Conservation (phyloP, 2,329 filamentous ascomycete species). For the Arthrinium puccinioides region DNA sequence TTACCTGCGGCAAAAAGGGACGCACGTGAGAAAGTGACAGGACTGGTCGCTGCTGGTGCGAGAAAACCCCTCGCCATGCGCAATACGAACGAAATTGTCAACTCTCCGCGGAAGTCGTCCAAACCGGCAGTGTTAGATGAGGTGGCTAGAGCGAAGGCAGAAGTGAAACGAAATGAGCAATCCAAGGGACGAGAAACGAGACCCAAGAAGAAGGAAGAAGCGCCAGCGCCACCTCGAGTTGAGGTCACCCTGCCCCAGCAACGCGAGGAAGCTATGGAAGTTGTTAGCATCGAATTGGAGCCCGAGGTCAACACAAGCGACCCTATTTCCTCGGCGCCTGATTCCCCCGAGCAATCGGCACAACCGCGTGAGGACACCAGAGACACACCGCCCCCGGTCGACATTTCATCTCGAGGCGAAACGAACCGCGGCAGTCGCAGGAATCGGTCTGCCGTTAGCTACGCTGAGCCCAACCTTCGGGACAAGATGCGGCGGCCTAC, state of each 20-base stretch:
- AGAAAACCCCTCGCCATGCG: constrained; percentile 48
- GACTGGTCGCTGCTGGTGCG: constrained; percentile 17
- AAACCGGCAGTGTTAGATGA: constrained; percentile 29
- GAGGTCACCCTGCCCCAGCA: constrained; percentile 18
- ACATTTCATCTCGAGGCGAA: constrained; percentile 48
- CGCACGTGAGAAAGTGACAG: no score
- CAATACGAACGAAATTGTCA: constrained; percentile 52
- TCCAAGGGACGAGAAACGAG: constrained; percentile 9
- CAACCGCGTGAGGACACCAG: constrained; percentile 24
- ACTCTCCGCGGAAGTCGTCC: constrained; percentile 47
- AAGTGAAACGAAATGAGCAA: constrained; percentile 16
- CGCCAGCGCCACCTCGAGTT: constrained; percentile 12
- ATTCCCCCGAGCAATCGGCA: constrained; percentile 38
- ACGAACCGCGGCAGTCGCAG: constrained; percentile 60
- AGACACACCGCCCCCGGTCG: constrained; percentile 53
- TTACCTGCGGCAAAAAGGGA: constrained; percentile 33
- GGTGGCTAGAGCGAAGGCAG: constrained; percentile 29
- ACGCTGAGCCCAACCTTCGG: constrained; percentile 73
- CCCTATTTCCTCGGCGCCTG: constrained; percentile 35
- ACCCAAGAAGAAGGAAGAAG: constrained; percentile 10
- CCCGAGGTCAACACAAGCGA: constrained; percentile 29
- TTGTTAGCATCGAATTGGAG: constrained; percentile 18
- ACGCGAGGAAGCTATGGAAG: constrained; percentile 8
- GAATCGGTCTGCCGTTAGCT: constrained; percentile 63
- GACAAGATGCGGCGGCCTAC: constrained; percentile 80